Evolutionary conservation across 768 basidiomycete species (phyloP).

Genomic region (Kwoniella bestiolae): DNA sequence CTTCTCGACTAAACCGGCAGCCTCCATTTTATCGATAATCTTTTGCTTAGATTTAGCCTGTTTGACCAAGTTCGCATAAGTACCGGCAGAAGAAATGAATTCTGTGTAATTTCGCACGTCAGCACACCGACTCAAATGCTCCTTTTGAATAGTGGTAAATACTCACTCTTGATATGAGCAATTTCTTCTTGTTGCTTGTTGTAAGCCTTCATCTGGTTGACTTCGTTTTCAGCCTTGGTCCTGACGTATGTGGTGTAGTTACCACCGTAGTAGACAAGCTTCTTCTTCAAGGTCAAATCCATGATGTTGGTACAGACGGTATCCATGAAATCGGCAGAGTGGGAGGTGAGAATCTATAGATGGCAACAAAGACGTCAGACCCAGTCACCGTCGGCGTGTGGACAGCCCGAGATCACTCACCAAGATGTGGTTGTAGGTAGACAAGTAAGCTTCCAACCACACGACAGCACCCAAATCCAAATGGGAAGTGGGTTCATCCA

Average conservation of each 20-base stretch:
- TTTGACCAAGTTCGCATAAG: constrained; percentile 96
- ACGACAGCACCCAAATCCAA: constrained; percentile 97
- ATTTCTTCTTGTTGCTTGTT: constrained; percentile 98
- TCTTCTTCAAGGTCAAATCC: constrained; percentile 91
- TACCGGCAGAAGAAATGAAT: constrained; percentile 99
- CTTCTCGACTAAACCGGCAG: constrained; percentile 93
- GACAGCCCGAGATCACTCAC: constrained; percentile 54
- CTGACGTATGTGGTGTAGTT: constrained; percentile 98
- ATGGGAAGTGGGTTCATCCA: constrained; percentile 78
- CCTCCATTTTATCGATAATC: constrained; percentile 99
- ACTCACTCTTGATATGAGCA: constrained; percentile 91
- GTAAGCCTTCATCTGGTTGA: constrained; percentile 99
- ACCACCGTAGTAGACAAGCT: constrained; percentile 87
- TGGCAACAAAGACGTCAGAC: too few relatives aligned
- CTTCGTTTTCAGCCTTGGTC: constrained; percentile 95
- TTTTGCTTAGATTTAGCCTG: constrained; percentile 99
- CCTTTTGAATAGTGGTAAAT: neutral
- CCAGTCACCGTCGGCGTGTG: too few relatives aligned
- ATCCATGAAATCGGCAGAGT: constrained; percentile 99
- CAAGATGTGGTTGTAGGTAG: constrained; percentile 98
- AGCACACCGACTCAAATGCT: constrained; percentile 4
- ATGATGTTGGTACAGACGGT: constrained; percentile 95
- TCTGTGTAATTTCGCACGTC: constrained; percentile 58
- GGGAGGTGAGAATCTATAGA: constrained; percentile 70
- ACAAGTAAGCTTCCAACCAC: constrained; percentile 97